phyloP scores from a whole-genome alignment of 1,139 yeast genomes.

The Lodderomyces oxycetoniae region DNA sequence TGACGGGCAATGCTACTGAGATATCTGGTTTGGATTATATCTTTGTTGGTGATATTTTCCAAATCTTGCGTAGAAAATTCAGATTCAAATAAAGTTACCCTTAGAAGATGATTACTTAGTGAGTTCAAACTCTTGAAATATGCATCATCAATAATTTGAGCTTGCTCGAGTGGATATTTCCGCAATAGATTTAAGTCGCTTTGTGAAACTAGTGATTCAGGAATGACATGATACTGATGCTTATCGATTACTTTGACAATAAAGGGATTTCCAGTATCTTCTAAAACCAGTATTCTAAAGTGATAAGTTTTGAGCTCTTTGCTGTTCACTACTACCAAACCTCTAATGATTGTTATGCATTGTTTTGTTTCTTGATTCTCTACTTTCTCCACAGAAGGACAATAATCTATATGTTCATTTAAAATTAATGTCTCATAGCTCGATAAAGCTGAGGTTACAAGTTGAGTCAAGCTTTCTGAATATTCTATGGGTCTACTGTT shows the following conservation, averaged over 20 bases:
- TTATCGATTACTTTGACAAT: constrained; percentile 20
- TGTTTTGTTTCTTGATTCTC: constrained; percentile 20
- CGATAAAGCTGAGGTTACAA: constrained; percentile 10
- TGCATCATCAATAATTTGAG: constrained; percentile 31
- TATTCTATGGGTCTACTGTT: constrained; percentile 33
- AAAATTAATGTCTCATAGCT: constrained; percentile 25
- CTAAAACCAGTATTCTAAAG: constrained; percentile 30
- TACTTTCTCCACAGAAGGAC: constrained; percentile 26
- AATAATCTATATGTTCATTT: constrained; percentile 30
- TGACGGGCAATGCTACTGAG: constrained; percentile 26
- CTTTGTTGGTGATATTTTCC: constrained; percentile 23
- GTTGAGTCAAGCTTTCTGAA: constrained; percentile 25
- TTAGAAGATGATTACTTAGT: constrained; percentile 25
- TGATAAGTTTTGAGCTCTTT: constrained; percentile 21
- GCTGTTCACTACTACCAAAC: constrained; percentile 22
- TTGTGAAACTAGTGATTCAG: constrained; percentile 20
- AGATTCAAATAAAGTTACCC: constrained; percentile 28
- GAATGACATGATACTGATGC: constrained; percentile 36
- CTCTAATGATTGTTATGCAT: constrained; percentile 28
- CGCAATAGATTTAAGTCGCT: constrained; percentile 22
- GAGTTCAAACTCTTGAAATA: constrained; percentile 28
- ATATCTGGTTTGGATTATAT: constrained; percentile 27
- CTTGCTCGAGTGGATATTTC: constrained; percentile 8
- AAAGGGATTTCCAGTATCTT: constrained; percentile 23
- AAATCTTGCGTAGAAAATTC: constrained; percentile 27